phyloP scores from a whole-genome alignment of 1,284 basidiomycete genomes.

The Porogramme epimiltina region DNA sequence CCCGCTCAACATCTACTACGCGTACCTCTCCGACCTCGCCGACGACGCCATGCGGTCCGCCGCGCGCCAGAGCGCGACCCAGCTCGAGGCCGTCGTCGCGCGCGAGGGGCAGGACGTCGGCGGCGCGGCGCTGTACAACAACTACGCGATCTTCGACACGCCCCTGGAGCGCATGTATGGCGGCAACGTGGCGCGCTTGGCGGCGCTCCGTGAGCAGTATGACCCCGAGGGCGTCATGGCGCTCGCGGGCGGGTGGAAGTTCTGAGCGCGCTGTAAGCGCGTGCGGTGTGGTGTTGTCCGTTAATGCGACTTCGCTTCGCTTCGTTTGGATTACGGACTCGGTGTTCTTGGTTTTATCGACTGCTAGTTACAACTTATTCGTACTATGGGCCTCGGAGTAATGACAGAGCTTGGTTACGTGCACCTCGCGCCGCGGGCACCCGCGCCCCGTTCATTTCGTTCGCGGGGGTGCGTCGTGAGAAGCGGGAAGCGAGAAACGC shows the following conservation, averaged over 20 bases:
- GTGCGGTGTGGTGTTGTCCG: not conserved
- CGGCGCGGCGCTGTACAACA: constrained; percentile 47
- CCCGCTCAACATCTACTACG: constrained; percentile 52
- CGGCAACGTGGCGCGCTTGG: constrained; percentile 42
- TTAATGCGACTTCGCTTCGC: not conserved
- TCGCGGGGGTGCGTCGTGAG: too few relatives aligned
- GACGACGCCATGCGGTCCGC: constrained; percentile 45
- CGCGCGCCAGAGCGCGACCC: constrained; percentile 38
- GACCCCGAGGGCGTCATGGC: constrained; percentile 58
- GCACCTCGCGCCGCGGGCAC: too few relatives aligned
- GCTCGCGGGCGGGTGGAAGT: constrained; percentile 55
- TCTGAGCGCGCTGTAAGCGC: constrained; percentile 12
- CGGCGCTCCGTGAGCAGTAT: constrained; percentile 40
- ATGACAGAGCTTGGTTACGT: too few relatives aligned
- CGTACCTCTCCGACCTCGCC: constrained; percentile 37
- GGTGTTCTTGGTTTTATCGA: too few relatives aligned
- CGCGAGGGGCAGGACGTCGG: constrained; percentile 45
- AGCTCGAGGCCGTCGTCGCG: constrained; percentile 39
- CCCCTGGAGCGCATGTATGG: constrained; percentile 49
- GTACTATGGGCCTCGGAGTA: too few relatives aligned
- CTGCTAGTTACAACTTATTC: too few relatives aligned
- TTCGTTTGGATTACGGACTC: not conserved
- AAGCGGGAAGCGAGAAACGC: too few relatives aligned
- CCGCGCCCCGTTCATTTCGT: too few relatives aligned
- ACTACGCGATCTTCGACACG: constrained; percentile 53